A percentile compares a stretch with the other conserved stretches of the same genome.
Conservation (phyloP, 2,329 filamentous ascomycete genomes). For the Penicillium capsulatum region DNA sequence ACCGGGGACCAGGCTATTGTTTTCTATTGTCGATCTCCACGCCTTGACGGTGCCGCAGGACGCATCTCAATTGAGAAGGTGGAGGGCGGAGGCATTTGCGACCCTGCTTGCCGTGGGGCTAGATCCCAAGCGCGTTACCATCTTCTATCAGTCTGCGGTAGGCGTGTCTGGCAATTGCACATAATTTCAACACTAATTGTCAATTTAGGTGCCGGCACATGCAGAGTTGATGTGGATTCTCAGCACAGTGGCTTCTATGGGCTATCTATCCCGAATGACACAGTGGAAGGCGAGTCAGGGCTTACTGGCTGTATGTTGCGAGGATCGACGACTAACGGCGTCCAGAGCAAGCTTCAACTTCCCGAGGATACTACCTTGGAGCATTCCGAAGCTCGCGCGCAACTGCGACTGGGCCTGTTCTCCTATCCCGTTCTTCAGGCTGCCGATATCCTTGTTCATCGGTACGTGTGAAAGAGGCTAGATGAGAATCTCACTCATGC, state of each 20-base stretch:
- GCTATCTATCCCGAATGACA: constrained; percentile 96
- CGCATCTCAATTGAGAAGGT: constrained; percentile 56
- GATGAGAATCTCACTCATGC: constrained; percentile 14
- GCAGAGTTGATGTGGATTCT: constrained; percentile 96
- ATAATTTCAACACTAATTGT: not conserved
- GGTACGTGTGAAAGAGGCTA: constrained; percentile 44
- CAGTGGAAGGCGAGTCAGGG: constrained; percentile 77
- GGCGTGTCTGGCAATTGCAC: not conserved
- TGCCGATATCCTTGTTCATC: constrained; percentile 85
- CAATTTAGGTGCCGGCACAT: constrained; percentile 66
- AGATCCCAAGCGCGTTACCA: constrained; percentile 66
- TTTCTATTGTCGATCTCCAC: constrained; percentile 88
- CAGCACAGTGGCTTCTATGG: constrained; percentile 84
- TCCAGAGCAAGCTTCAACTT: constrained; percentile 68
- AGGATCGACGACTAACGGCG: not conserved
- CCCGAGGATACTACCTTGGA: constrained; percentile 58
- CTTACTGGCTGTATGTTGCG: not conserved
- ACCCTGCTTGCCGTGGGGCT: constrained; percentile 79
- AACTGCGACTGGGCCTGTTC: constrained; percentile 82
- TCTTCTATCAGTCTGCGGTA: constrained; percentile 81
- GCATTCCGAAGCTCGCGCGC: constrained; percentile 52
- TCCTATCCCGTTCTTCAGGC: constrained; percentile 95
- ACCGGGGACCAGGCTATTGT: constrained; percentile 62
- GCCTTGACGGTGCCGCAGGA: constrained; percentile 78
- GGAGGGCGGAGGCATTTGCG: constrained; percentile 71